Percentiles rank a stretch among this genome's conserved stretches.
phyloP scores from a whole-genome alignment of 345 rosid genomes.

The Gossypium bickii region DNA sequence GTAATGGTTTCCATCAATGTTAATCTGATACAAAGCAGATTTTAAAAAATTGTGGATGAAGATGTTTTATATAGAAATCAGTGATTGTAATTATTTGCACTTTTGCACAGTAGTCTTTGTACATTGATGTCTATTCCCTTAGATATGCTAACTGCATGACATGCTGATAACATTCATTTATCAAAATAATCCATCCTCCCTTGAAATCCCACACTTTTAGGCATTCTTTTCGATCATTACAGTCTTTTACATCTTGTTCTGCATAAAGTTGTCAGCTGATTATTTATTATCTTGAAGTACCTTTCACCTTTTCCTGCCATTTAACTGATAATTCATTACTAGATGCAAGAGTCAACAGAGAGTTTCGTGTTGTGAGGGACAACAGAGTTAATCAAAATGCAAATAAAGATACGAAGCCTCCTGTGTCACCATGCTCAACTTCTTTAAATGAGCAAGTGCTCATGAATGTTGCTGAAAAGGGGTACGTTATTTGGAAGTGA shows the following conservation, averaged over 20 bases:
- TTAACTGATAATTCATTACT: slow-evolving; percentile 14
- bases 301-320: slow-evolving; percentile 1
- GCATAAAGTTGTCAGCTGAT: not conserved
- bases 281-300: not conserved
- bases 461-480: slow-evolving; percentile 31
- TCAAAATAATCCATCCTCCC: not conserved
- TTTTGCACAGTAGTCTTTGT: not conserved
- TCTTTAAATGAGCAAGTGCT: slow-evolving; percentile 30
- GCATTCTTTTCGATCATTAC: not conserved
- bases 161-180: not conserved
- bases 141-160: not conserved
- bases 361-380: slow-evolving; percentile 68
- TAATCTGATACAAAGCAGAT: not conserved
- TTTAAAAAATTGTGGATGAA: not conserved
- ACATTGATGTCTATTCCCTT: not conserved
- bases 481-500: slow-evolving; percentile 37
- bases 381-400: slow-evolving; percentile 51
- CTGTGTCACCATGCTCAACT: slow-evolving; percentile 27
- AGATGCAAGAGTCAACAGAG: slow-evolving; percentile 38
- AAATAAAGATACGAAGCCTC: slow-evolving; percentile 43
- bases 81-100: not conserved
- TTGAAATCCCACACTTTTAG: not conserved
- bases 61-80: not conserved
- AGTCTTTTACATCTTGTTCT: not conserved
- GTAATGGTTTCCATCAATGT: not conserved